Base-by-base conservation (phyloP, 768 basidiomycete genomes). In the Aureoboletus auriporus region DNA sequence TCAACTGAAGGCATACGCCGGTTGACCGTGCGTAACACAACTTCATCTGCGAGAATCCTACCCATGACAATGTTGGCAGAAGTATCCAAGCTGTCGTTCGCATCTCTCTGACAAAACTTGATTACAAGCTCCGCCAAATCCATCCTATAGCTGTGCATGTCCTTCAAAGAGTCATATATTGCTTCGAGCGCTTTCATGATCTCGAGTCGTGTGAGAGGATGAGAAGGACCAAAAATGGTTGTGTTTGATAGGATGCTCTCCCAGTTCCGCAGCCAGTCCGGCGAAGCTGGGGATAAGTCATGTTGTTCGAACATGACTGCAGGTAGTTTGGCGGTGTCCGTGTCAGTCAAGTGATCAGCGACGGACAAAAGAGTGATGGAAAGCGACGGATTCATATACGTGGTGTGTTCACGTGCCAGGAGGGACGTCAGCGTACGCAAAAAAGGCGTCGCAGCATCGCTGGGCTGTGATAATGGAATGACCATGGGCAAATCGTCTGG, bases 211-310 rank as follows among this genome's bases (percentile, higher is more conserved):
- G 87, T 85, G 14, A 73, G 50, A 0, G 81, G 79, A 13, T 80
- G 67, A 3, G 68, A 49, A 3, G 64, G 54, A 45, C 70, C 67
- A 51, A 80, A 61, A 16, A 81, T 65, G 0, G 66, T 69, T 13
- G 73, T 61, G 50, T 80, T 80, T n/a, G 65, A 68, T 12, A 88
- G 62, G 6, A 89, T 67, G 33, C 56, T 72, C 33, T 71, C 63
- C 88, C 88, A 89, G 58, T 84, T 82, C 14, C 68, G 67, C 26
- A 89, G 63, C 88, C 88, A 91, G 6, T 80, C 75, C 0, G 83
- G 79, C 1, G 83, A 81, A 10, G 84, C 84, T 1, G 88, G 88
- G 3, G 80, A 82, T 29, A 89, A 72, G 41, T 80, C 77, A 53
- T 85, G 80, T 47, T 85, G 79, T 39, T 81, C 79, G 33, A 74